Conservation (phyloP, 2,329 filamentous ascomycete species). For the Dactylella cylindrospora region DNA sequence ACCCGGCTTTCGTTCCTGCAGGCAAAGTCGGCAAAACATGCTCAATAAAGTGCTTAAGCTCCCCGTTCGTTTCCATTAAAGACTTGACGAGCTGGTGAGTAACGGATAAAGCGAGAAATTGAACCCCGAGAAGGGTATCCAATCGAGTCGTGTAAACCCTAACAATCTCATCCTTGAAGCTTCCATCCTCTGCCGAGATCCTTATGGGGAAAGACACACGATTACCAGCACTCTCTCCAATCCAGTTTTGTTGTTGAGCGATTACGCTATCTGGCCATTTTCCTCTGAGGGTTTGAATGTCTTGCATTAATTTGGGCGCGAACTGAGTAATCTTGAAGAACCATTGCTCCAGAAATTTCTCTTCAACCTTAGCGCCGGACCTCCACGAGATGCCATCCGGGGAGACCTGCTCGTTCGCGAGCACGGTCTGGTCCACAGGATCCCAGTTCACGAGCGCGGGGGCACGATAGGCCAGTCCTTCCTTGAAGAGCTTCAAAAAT, state of each 20-base stretch:
- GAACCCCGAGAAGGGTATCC: constrained; percentile 83
- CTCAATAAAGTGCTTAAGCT: constrained; percentile 69
- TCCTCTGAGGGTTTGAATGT: constrained; percentile 66
- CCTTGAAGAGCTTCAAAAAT: constrained; percentile 73
- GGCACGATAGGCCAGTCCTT: constrained; percentile 77
- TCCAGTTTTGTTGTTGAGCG: constrained; percentile 83
- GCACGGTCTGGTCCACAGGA: constrained; percentile 81
- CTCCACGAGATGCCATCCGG: constrained; percentile 82
- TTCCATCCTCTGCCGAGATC: constrained; percentile 48
- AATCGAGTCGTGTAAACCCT: constrained; percentile 80
- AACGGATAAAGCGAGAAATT: constrained; percentile 77
- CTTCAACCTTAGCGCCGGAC: constrained; percentile 80
- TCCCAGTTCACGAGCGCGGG: constrained; percentile 88
- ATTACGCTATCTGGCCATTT: constrained; percentile 82
- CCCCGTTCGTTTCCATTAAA: constrained; percentile 62
- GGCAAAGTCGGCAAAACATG: constrained; percentile 57
- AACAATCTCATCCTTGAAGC: constrained; percentile 56
- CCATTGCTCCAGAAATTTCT: constrained; percentile 80
- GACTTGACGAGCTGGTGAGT: constrained; percentile 68
- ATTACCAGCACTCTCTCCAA: constrained; percentile 78
- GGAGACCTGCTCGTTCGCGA: constrained; percentile 93
- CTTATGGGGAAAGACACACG: constrained; percentile 64
- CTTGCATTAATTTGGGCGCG: constrained; percentile 69
- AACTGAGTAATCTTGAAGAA: constrained; percentile 82
- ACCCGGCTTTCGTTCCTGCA: constrained; percentile 57